Evolutionary conservation across 2,329 filamentous ascomycete species (phyloP), one percentile per base, ranked within the genome.

Genomic region (Tolypocladium amazonense): DNA sequence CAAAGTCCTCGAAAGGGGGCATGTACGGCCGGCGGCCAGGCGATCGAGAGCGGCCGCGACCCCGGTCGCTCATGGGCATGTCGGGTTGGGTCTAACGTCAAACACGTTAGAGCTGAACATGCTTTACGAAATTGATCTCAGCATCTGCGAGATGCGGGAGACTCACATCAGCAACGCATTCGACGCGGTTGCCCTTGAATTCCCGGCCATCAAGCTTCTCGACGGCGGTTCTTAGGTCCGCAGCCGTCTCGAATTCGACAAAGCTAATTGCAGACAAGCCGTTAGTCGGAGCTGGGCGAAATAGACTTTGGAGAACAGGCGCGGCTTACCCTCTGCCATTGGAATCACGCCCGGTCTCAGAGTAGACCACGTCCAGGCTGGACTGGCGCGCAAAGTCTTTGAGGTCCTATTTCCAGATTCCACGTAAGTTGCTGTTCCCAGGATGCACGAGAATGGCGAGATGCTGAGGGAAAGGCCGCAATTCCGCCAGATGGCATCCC

Each of bases 301-400:
- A 20, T 23, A 20, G 12, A 18, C 30, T 33, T 14, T 8, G 30
- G 20, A 30, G 5, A 18, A 23, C 1, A 9, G 50, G 30, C 50
- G 20, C 50, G 12, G 81, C 88, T 77, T 77, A 96, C 92, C 93
- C 93, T 84, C 89, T 90, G 66, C 92, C 91, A 73, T 95, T 91
- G 66, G 88, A 89, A 73, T 96, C 92, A 70, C 93, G 92, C 69
- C 88, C 88, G 62, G 95, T 95, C 79, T 99, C 94, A 65, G 92
- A 97, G 75, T 96, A 99, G 70, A 99, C 94, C 66, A 99, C 94
- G 75, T 97, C 94, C 76, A 96, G 85, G 76, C 92, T 92, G 75
- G 93, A 95, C 76, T 95, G 90, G 73, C 94, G 92, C 64, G 94
- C 94, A 78, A 99, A 99, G 76, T 99, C 94, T 89, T 99, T 99